These are phyloP conservation scores for Thecamonas trahens DNA, from an alignment of 78 protist species.

Conservation along the genomic window DNA sequence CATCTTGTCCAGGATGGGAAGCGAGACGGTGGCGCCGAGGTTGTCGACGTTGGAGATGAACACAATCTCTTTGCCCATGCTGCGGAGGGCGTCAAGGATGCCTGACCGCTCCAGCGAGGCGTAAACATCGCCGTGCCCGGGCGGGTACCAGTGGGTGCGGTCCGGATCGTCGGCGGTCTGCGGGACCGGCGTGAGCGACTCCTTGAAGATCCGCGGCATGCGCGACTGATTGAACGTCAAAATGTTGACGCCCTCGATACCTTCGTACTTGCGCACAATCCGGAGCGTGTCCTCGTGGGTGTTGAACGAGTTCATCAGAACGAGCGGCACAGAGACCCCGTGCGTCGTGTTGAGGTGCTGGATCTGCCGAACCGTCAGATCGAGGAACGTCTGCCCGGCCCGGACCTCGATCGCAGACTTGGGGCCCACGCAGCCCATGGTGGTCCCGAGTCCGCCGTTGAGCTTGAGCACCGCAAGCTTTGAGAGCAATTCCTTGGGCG, in stretches of 20 bases:
- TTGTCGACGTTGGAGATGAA: conserved; percentile 97
- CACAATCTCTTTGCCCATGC: conserved; percentile 73
- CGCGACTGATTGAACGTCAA: conserved; percentile 70
- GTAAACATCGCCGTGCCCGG: conserved; percentile 95
- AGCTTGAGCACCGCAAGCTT: conserved; percentile 84
- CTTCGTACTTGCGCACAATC: conserved; percentile 49
- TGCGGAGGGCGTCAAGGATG: conserved; percentile 48
- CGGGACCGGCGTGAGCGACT: conserved; percentile 63
- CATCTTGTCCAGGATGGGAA: conserved; percentile 29
- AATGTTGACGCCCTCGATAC: conserved; percentile 38
- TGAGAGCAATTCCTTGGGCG: conserved; percentile 25
- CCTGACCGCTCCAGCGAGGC: conserved; percentile 53
- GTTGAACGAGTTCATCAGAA: conserved; percentile 95
- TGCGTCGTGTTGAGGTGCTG: conserved; percentile 54
- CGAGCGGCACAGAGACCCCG: conserved; percentile 72
- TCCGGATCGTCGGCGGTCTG: conserved; percentile 11
- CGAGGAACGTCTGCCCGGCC: conserved; percentile 79
- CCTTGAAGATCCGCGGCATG: conserved; percentile 76
- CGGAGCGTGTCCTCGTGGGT: conserved; percentile 79
- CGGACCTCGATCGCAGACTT: conserved; percentile 82
- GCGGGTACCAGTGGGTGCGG: conserved; percentile 85
- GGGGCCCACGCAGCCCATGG: conserved; percentile 97
- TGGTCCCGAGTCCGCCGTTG: conserved; percentile 98
- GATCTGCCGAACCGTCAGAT: conserved; percentile 83
- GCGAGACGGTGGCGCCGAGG: conserved; percentile 95